Evolutionary conservation across 208 protist genomes (phyloP), one percentile per base, ranked within the genome.

Genomic region (Leishmania braziliensis): DNA sequence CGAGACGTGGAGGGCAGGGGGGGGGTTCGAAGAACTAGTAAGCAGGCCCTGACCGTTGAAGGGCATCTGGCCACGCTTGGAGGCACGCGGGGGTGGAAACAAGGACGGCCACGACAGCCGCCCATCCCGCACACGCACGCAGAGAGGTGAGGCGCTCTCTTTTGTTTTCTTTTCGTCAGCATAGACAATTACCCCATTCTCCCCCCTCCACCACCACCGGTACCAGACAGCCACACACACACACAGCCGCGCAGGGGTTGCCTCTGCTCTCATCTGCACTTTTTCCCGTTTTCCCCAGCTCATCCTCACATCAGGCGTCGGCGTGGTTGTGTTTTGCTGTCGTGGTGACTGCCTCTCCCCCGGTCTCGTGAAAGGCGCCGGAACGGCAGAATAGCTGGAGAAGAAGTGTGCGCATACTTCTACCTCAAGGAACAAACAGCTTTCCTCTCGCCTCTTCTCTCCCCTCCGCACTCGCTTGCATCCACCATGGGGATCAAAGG

Each of bases 401-500:
- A 39, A 48, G 62, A 20, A 33, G 29, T 20, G 36, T 6, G 23
- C 36, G 2, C 65, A 43, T 71, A 48, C 65, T 18, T 71, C 14
- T 48, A 23, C 65, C 4, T 5, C 18, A 71, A 71, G 65, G 36
- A 16, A 23, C 39, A 71, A 39, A 71, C 2, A 74, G 48, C 46
- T 36, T 39, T 48, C 43, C n/a, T 33, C 70, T 68, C 70, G 5
- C 23, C n/a, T n/a, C 16, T n/a, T 54, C 48, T 8, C 66, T 50
- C 66, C 66, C 39, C 39, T 48, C 48, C 48, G 46, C 70, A 75
- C 48, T 1, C 70, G 10, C 16, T 12, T 23, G 1, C 46, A 56
- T n/a, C 66, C 16, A 20, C 16, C 5, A 97, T 97, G 94, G 92
- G 94, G 66, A 95, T 97, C 78, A 97, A 97, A 88, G 91, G 91